Percentiles rank a stretch among this genome's conserved stretches.
Conservation (phyloP, 805 yeast species). For the Tetrapisispora arboricola region DNA sequence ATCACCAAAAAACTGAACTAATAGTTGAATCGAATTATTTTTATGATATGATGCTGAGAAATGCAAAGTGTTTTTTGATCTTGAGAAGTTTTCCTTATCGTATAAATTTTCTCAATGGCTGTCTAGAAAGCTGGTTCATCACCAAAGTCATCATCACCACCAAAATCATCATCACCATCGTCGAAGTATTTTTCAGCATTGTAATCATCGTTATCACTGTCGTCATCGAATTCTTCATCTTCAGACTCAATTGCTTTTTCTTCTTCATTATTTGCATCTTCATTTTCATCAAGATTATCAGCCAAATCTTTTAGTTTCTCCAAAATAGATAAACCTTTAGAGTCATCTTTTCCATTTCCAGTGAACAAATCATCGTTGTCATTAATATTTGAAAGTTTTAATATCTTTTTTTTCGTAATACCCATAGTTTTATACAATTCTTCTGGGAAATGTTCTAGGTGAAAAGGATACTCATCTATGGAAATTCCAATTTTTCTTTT, state of each 20-base stretch:
- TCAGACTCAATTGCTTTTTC: constrained; percentile 34
- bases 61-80: too few relatives aligned
- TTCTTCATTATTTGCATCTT: constrained; percentile 25
- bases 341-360: constrained; percentile 21
- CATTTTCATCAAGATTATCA: constrained; percentile 38
- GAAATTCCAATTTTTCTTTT: constrained; percentile 61
- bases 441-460: constrained; percentile 58
- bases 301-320: constrained; percentile 42
- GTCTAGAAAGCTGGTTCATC: constrained; percentile 7
- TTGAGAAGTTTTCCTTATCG: too few relatives aligned
- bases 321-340: constrained; percentile 30
- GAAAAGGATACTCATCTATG: constrained; percentile 69
- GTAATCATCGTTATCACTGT: constrained; percentile 50
- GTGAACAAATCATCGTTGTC: constrained; percentile 21
- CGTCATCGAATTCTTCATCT: constrained; percentile 49
- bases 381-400: constrained; percentile 32
- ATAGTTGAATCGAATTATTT: too few relatives aligned
- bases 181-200: constrained; percentile 56
- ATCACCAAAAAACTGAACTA: too few relatives aligned
- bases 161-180: constrained; percentile 45
- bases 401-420: constrained; percentile 42
- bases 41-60: neutral
- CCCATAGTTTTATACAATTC: constrained; percentile 72
- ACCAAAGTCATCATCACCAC: constrained; percentile 40
- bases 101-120: too few relatives aligned